Evolutionary conservation across 257 asterid species (phyloP).

Genomic region (Solanum neorickii): DNA sequence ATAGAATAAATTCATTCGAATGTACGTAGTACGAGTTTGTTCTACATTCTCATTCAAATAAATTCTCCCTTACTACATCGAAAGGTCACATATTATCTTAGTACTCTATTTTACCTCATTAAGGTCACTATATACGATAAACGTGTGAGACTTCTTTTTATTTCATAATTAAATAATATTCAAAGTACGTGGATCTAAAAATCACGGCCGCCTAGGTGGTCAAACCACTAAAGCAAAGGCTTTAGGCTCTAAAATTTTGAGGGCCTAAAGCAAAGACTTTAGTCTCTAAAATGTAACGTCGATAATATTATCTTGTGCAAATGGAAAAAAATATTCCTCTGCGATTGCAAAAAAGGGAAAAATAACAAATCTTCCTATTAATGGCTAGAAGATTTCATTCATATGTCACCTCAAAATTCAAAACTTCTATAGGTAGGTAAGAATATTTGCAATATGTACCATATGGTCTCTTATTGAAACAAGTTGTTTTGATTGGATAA

Average conservation of each 20-base stretch:
- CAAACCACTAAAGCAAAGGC: too few species aligned
- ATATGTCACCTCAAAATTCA: background rate
- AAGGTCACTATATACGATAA: background rate
- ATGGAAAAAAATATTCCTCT: background rate
- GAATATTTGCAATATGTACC: background rate
- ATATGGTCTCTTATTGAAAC: background rate
- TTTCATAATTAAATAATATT: too few species aligned
- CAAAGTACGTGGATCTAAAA: too few species aligned
- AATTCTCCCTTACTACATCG: background rate
- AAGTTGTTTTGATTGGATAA: background rate
- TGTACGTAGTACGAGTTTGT: background rate
- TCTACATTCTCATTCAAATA: background rate
- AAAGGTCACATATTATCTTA: background rate
- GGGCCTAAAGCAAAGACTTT: too few species aligned
- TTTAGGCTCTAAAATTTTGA: too few species aligned
- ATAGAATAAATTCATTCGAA: background rate
- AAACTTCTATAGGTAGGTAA: background rate
- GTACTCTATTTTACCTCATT: background rate
- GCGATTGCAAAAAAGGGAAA: background rate
- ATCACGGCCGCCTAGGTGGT: too few species aligned
- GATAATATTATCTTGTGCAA: background rate
- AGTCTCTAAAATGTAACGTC: too few species aligned
- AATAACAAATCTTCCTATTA: background rate
- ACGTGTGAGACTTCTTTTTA: too few species aligned
- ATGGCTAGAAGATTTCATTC: background rate